Conservation (phyloP, 805 yeast species). For the Grigorovia transvaalensis region DNA sequence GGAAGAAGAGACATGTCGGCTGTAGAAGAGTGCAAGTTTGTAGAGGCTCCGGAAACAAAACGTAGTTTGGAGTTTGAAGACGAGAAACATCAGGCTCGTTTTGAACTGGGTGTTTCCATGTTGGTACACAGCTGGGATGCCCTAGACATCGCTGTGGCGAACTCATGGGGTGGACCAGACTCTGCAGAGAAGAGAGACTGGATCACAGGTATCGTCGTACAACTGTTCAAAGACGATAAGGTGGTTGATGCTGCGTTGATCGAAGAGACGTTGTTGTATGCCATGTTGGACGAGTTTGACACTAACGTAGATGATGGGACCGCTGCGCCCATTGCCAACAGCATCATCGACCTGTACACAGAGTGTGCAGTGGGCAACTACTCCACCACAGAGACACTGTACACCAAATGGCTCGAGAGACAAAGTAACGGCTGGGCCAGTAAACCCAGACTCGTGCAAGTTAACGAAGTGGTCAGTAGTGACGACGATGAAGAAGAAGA, state of each 20-base stretch:
- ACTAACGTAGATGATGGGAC: constrained; percentile 82
- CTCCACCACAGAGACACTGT: constrained; percentile 46
- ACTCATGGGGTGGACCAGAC: constrained; percentile 92
- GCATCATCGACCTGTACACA: constrained; percentile 54
- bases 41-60: constrained; percentile 40
- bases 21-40: constrained; percentile 38
- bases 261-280: constrained; percentile 76
- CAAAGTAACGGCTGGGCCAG: constrained; percentile 30
- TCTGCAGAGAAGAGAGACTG: constrained; percentile 90
- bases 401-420: constrained; percentile 47
- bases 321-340: constrained; percentile 61
- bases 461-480: constrained; percentile 47
- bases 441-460: constrained; percentile 35
- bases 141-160: constrained; percentile 77
- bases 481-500: constrained; percentile 34
- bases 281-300: constrained; percentile 94
- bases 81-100: constrained; percentile 66
- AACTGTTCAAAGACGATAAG: constrained; percentile 52
- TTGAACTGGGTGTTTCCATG: constrained; percentile 91
- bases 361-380: constrained; percentile 49
- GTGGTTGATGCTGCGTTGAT: constrained; percentile 67
- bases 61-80: constrained; percentile 36
- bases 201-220: constrained; percentile 76
- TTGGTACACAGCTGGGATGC: constrained; percentile 86
- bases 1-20: constrained; percentile 2